Conservation (phyloP, 2,329 filamentous ascomycete species). For the Alternaria longipes region DNA sequence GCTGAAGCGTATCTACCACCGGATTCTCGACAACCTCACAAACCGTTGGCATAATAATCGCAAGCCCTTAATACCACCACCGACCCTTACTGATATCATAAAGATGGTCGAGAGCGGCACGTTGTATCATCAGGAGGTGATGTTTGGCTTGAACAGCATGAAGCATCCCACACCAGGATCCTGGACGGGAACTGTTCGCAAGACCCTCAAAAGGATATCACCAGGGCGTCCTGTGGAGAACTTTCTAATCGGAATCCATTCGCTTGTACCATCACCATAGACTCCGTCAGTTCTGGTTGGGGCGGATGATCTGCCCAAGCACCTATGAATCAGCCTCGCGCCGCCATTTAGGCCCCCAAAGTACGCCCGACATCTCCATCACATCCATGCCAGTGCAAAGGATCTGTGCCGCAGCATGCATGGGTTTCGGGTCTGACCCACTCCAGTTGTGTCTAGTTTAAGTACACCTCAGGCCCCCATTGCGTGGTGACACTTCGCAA, state of each 20-base stretch:
- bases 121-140: not conserved
- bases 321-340: conserved; percentile 1
- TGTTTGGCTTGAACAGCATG: not conserved
- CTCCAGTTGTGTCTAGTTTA: not conserved
- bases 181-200: not conserved
- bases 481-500: not conserved
- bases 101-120: not conserved
- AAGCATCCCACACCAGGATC: not conserved
- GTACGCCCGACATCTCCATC: conserved; percentile 1
- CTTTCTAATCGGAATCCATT: not conserved
- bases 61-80: not conserved
- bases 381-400: conserved; percentile 4
- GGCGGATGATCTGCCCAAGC: not conserved
- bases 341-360: conserved; percentile 16
- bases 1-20: not conserved
- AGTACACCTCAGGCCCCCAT: not conserved
- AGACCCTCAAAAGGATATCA: not conserved
- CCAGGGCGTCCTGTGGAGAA: not conserved
- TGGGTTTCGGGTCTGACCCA: not conserved
- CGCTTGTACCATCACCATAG: not conserved
- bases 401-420: not conserved
- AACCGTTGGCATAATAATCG: not conserved
- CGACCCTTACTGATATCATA: not conserved
- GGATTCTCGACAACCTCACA: not conserved
- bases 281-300: not conserved